Evolutionary conservation across 208 protist species (phyloP).

Genomic region (Phytomonas sp.): DNA sequence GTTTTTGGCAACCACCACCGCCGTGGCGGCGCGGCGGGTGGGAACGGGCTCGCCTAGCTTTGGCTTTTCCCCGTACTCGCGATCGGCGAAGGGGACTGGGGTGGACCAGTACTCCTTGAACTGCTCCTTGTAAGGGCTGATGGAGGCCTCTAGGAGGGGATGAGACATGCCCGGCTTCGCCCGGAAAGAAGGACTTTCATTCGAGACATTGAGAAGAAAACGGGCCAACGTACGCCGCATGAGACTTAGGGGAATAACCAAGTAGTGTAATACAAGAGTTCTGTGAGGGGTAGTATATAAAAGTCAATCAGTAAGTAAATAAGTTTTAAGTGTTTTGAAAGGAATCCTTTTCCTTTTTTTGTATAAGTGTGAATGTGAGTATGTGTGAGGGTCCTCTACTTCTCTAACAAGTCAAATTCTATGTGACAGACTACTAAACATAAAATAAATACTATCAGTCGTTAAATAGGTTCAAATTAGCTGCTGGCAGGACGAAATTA

Average conservation of each 20-base stretch:
- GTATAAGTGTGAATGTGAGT: not conserved
- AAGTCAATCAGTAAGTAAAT: constrained; percentile 7
- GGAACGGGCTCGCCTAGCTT: constrained; percentile 75
- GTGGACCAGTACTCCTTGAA: constrained; percentile 88
- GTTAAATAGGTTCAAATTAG: too few relatives aligned
- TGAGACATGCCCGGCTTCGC: constrained; percentile 69
- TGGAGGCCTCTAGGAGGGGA: constrained; percentile 63
- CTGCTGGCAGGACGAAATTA: too few relatives aligned
- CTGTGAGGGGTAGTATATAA: not conserved
- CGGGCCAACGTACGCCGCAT: constrained; percentile 28
- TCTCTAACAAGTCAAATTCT: too few relatives aligned
- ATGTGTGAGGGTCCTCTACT: too few relatives aligned
- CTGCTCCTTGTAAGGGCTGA: constrained; percentile 86
- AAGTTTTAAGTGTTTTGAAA: constrained; percentile 1
- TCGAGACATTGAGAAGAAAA: constrained; percentile 59
- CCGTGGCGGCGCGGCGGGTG: constrained; percentile 56
- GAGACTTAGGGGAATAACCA: constrained; percentile 9
- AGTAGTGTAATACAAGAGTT: constrained; percentile 4
- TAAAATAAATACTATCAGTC: not conserved
- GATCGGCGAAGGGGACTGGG: constrained; percentile 72
- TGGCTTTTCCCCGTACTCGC: constrained; percentile 80
- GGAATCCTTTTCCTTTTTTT: constrained; percentile 7
- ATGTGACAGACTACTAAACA: not conserved
- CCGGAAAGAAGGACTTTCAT: constrained; percentile 76
- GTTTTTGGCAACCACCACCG: constrained; percentile 68